These are phyloP conservation scores for Corallochytrium limacisporum DNA, from an alignment of 78 protist genomes.

Conservation along the genomic window DNA sequence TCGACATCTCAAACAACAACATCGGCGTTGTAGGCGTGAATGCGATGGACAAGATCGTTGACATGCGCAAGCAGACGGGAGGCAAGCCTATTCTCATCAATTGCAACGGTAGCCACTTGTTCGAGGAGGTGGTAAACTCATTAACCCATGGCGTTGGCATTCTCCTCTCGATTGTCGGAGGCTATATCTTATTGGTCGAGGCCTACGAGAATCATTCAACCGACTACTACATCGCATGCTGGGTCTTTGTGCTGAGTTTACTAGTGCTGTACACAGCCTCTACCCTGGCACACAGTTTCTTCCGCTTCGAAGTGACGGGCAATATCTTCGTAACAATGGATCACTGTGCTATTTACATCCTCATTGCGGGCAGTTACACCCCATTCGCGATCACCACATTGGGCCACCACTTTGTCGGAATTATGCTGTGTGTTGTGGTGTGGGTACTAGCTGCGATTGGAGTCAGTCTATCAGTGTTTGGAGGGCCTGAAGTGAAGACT, in stretches of 20 bases:
- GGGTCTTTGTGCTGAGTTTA: neutral
- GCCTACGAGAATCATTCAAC: neutral
- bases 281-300: conserved; percentile 10
- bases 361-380: conserved; percentile 21
- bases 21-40: neutral
- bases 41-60: neutral
- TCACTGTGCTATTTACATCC: conserved; percentile 1
- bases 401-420: neutral
- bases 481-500: neutral
- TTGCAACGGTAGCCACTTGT: neutral
- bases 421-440: neutral
- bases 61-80: no score
- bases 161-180: neutral
- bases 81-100: no score
- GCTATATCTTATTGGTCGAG: neutral
- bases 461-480: neutral
- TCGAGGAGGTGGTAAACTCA: neutral
- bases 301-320: neutral
- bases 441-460: neutral
- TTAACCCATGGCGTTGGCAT: conserved; percentile 4
- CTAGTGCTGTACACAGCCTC: neutral
- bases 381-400: conserved; percentile 2
- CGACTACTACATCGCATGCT: neutral
- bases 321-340: neutral
- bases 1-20: neutral